Percentiles rank a stretch among this genome's conserved stretches.
Conservation (phyloP, 2,329 filamentous ascomycete species). For the Tolypocladium endophyticum region DNA sequence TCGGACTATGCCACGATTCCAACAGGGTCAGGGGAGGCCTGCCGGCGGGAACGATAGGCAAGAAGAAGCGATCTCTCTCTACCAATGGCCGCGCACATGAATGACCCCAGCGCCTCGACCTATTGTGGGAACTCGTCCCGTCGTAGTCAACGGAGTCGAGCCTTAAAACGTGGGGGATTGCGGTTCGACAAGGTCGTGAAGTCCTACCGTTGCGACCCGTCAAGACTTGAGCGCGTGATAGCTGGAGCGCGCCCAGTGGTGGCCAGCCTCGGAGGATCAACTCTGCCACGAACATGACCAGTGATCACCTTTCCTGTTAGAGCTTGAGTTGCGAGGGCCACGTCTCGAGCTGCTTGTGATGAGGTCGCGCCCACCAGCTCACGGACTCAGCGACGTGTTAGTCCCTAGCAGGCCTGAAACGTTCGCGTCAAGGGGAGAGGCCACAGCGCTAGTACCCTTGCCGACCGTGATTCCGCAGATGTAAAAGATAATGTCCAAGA, state of each 20-base stretch:
- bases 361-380: background rate
- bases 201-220: background rate
- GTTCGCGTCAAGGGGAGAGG: background rate
- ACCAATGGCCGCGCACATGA: background rate
- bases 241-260: background rate
- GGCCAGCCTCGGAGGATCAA: background rate
- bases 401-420: background rate
- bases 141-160: background rate
- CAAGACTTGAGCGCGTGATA: background rate
- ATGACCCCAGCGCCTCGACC: background rate
- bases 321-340: background rate
- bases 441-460: background rate
- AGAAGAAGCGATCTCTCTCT: background rate
- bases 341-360: background rate
- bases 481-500: background rate
- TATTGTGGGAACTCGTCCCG: background rate
- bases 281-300: background rate
- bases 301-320: background rate
- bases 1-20: background rate
- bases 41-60: background rate
- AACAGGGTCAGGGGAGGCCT: background rate
- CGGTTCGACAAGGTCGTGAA: background rate
- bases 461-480: background rate
- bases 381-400: background rate
- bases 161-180: background rate